These are phyloP conservation scores for Colletotrichum sansevieriae DNA, from an alignment of 2,329 filamentous ascomycete genomes.

Conservation along the genomic window DNA sequence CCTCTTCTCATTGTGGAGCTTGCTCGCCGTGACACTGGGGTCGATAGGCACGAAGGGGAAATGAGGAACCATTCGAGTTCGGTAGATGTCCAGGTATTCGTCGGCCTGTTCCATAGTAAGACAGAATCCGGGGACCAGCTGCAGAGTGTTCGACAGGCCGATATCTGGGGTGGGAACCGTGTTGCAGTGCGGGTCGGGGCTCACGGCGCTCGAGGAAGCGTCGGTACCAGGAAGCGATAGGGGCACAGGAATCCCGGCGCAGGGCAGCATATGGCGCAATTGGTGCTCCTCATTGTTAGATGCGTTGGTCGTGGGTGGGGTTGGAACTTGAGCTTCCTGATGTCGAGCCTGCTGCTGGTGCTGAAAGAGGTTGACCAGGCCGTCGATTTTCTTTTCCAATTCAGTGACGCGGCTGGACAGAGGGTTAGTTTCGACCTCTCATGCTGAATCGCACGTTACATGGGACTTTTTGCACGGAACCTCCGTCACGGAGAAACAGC, in stretches of 20 bases:
- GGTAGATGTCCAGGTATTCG: slow-evolving; percentile 51
- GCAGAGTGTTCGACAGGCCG: neutral
- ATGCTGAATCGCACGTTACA: neutral
- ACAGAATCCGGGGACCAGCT: slow-evolving; percentile 52
- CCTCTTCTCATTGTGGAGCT: slow-evolving; percentile 49
- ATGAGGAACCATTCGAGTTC: slow-evolving; percentile 48
- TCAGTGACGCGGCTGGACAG: slow-evolving; percentile 51
- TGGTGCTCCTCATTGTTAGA: neutral
- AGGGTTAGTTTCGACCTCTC: neutral
- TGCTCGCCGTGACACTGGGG: slow-evolving; percentile 43
- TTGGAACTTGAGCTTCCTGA: neutral
- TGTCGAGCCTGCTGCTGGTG: slow-evolving; percentile 45
- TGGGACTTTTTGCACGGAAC: no score
- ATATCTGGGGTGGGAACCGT: neutral
- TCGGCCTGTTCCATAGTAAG: slow-evolving; percentile 51
- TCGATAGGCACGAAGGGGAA: slow-evolving; percentile 56
- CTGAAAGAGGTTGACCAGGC: slow-evolving; percentile 54
- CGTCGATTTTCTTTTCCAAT: slow-evolving; percentile 56
- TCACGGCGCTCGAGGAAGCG: neutral
- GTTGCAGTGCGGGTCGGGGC: neutral
- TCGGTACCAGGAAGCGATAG: neutral
- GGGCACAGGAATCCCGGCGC: neutral
- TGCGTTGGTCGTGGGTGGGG: neutral
- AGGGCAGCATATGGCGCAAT: neutral
- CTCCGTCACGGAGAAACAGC: neutral